Base-by-base conservation (phyloP, 129 eudicot genomes). In the Flaveria brownii region DNA sequence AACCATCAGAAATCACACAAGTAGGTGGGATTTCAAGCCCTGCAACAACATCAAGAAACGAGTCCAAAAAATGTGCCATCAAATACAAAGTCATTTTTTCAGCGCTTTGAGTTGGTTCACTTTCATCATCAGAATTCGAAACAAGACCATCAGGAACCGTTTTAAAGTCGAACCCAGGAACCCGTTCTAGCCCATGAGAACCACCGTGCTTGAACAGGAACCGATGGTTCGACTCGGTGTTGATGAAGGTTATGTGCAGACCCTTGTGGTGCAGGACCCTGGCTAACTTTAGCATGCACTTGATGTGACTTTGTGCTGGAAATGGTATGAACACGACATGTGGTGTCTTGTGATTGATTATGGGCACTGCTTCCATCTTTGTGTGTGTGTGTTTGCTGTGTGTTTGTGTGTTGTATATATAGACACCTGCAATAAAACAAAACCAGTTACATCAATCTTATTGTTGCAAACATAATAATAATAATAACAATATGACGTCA, bases 231-330 rank as follows among this genome's bases (percentile, higher is more conserved):
- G 52, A 77, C 47, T 78, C 62, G 3, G 83, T 82, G 72, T 82
- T 82, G 79, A 82, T 59, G 39, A 82, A 78, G 79, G 86, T 78
- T n/a, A 81, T 77, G 30, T 54, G 42, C 11, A 77, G 25, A 60
- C 75, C 75, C 46, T 64, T 71, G 74, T 71, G 74, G 82, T 82
- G 82, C 41, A 77, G 82, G 18, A 82, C 33, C 60, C 51, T 65
- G 71, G 82, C 85, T 25, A 82, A 75, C 47, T 82, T 82, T 5
- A 82, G 78, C 82, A 82, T 76, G 9, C 78, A 78, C 60, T 82
- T 82, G 14, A 82, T 71, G 42, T 82, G 85, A 75, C 82, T 77
- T 77, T 82, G 85, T 5, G 74, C 74, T 54, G 85, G 78, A 36
- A 62, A 33, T 52, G 85, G 82, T 54, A 77, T 82, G 73, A 72